These are phyloP conservation scores for Sugiyamaella lignohabitans DNA, from an alignment of 805 yeast genomes.

Conservation along the genomic window DNA sequence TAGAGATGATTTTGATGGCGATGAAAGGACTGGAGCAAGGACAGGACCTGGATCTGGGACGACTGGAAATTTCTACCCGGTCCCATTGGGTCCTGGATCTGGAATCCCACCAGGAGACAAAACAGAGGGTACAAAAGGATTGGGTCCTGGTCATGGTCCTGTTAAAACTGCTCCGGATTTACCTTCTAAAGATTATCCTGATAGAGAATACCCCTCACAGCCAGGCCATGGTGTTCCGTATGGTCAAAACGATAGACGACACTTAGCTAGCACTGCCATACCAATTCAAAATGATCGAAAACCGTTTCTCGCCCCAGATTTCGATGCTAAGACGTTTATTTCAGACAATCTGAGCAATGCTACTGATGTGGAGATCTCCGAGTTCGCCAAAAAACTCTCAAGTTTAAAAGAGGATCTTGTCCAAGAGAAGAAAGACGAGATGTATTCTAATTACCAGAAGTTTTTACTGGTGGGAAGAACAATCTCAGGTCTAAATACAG, in stretches of 20 bases:
- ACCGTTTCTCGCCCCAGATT: constrained; percentile 23
- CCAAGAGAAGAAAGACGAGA: constrained; percentile 27
- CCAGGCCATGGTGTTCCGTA: not conserved
- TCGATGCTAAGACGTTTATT: constrained; percentile 45
- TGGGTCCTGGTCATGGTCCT: not conserved
- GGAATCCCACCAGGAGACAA: not conserved
- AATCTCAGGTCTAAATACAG: constrained; percentile 56
- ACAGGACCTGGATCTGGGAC: not conserved
- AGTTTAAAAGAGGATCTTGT: constrained; percentile 45
- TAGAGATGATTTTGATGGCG: too few species aligned
- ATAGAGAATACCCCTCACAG: not conserved
- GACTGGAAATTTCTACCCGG: not conserved
- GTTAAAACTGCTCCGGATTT: not conserved
- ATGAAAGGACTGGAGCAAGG: not conserved
- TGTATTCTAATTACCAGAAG: constrained; percentile 29
- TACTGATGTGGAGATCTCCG: constrained; percentile 65
- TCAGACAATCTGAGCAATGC: constrained; percentile 51
- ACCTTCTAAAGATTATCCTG: too few species aligned
- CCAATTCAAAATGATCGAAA: not conserved
- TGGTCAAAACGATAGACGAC: too few species aligned
- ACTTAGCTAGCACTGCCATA: too few species aligned
- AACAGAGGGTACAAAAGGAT: not conserved
- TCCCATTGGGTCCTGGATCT: not conserved
- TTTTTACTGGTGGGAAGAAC: constrained; percentile 39
- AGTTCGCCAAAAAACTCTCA: constrained; percentile 50